A percentile compares a stretch with the other conserved stretches of the same genome.
These are phyloP conservation scores for Petunia axillaris DNA, from an alignment of 257 asterid species.

Conservation along the genomic window DNA sequence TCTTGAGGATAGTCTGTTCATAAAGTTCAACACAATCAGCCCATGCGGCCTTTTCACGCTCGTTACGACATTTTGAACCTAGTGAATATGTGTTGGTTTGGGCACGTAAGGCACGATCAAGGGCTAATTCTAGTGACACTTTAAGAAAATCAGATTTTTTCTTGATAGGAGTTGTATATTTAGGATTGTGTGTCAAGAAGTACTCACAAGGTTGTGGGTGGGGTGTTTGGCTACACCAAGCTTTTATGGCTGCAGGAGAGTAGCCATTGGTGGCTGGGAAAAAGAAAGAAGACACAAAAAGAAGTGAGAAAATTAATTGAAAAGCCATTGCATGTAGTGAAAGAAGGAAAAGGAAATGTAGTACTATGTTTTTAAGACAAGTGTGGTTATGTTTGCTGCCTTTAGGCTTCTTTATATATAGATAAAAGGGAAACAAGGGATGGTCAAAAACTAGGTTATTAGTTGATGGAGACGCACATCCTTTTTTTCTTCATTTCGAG, in stretches of 20 bases:
- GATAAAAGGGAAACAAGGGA: neutral
- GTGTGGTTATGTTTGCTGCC: neutral
- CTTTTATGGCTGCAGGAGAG: conserved; percentile 36
- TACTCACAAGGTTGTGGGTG: conserved; percentile 72
- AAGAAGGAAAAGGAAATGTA: neutral
- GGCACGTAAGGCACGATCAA: conserved; percentile 65
- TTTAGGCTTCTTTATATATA: conserved; percentile 4
- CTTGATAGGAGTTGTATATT: conserved; percentile 44
- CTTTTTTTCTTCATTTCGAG: neutral
- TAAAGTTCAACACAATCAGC: conserved; percentile 76
- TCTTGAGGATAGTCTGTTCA: conserved; percentile 39
- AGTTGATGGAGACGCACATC: conserved; percentile 6
- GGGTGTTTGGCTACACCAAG: conserved; percentile 85
- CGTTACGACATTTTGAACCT: conserved; percentile 57
- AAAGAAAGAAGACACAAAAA: conserved; percentile 27
- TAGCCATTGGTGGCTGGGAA: conserved; percentile 40
- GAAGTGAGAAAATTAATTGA: conserved; percentile 15
- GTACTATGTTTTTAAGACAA: neutral
- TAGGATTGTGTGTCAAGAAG: conserved; percentile 51
- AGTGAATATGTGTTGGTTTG: conserved; percentile 37
- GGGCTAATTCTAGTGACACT: conserved; percentile 54
- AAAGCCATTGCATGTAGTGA: conserved; percentile 4
- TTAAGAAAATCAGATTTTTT: conserved; percentile 62
- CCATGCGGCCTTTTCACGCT: conserved; percentile 78
- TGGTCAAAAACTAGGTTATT: neutral